phyloP scores from a whole-genome alignment of 2,329 filamentous ascomycete genomes.

The Allantophomopsis cytisporea region DNA sequence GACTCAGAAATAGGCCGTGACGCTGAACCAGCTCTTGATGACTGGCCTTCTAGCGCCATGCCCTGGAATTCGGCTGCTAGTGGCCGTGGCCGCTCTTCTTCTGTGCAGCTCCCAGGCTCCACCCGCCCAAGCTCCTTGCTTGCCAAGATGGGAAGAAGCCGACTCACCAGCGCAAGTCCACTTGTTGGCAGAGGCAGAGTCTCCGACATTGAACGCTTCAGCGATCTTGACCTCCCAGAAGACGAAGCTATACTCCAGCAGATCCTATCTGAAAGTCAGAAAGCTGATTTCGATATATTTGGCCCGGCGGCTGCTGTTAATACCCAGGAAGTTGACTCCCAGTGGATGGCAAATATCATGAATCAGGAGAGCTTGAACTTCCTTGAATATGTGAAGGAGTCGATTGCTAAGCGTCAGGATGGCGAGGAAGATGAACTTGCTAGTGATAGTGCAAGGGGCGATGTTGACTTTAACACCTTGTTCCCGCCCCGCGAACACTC shows the following conservation, averaged over 20 bases:
- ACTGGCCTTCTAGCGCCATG: constrained; percentile 52
- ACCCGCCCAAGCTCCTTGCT: constrained; percentile 9
- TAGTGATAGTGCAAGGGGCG: constrained; percentile 13
- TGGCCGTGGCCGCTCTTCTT: constrained; percentile 23
- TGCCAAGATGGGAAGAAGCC: constrained; percentile 25
- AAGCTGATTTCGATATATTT: constrained; percentile 28
- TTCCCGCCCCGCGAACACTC: constrained; percentile 41
- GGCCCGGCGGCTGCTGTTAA: constrained; percentile 23
- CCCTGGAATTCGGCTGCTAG: constrained; percentile 53
- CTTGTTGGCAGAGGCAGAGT: constrained; percentile 33
- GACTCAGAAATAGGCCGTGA: constrained; percentile 53
- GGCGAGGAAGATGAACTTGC: constrained; percentile 16
- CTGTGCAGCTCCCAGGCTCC: constrained; percentile 15
- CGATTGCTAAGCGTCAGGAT: constrained; percentile 20
- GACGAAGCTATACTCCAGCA: background rate
- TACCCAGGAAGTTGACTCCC: constrained; percentile 32
- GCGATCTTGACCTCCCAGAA: constrained; percentile 9
- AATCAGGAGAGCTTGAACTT: constrained; percentile 50
- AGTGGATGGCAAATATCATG: constrained; percentile 35
- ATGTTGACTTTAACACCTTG: constrained; percentile 56
- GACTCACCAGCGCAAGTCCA: constrained; percentile 45
- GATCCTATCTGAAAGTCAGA: constrained; percentile 8
- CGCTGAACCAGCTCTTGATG: constrained; percentile 49
- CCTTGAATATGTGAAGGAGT: constrained; percentile 38
- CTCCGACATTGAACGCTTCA: constrained; percentile 7